Conservation (phyloP, 768 basidiomycete genomes). For the Boletus rubroflammeus region DNA sequence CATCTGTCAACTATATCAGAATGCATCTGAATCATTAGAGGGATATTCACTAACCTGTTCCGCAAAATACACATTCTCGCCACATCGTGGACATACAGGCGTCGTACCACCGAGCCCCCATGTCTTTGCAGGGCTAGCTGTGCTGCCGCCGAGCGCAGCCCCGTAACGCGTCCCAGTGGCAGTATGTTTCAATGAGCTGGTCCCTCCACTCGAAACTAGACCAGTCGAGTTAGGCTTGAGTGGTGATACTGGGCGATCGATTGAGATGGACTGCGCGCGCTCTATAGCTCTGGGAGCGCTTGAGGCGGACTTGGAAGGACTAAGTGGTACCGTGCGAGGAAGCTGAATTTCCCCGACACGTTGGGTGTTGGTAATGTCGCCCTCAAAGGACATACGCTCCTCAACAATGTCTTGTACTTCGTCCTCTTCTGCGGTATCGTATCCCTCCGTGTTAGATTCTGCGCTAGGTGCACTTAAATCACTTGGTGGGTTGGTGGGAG, state of each 20-base stretch:
- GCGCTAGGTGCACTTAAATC: constrained; percentile 6
- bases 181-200: constrained; percentile 37
- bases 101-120: constrained; percentile 51
- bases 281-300: constrained; percentile 3
- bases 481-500: constrained; percentile 10
- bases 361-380: constrained; percentile 43
- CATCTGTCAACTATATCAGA: constrained; percentile 42
- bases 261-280: not conserved
- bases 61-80: constrained; percentile 79
- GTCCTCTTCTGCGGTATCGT: constrained; percentile 26
- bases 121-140: constrained; percentile 40
- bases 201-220: constrained; percentile 2
- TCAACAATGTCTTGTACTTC: constrained; percentile 30
- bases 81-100: constrained; percentile 65
- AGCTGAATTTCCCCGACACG: constrained; percentile 43
- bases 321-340: constrained; percentile 54
- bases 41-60: constrained; percentile 54
- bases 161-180: constrained; percentile 69
- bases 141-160: constrained; percentile 44
- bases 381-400: constrained; percentile 21
- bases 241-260: constrained; percentile 23
- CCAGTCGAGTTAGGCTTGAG: constrained; percentile 27
- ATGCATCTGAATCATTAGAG: not conserved
- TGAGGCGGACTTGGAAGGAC: constrained; percentile 29
- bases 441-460: constrained; percentile 20